These are phyloP conservation scores for Botryosphaeria dothidea DNA, from an alignment of 2,329 filamentous ascomycete genomes.

Conservation along the genomic window DNA sequence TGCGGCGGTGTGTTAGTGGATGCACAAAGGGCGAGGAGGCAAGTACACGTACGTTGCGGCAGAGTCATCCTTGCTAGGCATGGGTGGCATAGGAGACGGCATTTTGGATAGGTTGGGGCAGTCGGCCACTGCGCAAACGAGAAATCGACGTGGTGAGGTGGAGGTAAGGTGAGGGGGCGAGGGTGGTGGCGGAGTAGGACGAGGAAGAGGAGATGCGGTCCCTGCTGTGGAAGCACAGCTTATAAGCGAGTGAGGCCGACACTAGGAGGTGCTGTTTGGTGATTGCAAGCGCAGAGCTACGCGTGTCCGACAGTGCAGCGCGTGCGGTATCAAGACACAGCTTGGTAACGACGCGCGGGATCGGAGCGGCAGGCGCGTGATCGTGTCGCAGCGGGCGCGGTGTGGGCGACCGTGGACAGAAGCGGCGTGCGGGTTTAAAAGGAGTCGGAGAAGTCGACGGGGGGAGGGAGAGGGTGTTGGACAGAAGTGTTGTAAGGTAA, in stretches of 20 bases:
- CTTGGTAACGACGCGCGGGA: neutral
- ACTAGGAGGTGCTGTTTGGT: neutral
- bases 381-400: neutral
- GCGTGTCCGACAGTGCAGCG: conserved; percentile 6
- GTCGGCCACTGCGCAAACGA: neutral
- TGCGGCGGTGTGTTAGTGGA: conserved; percentile 36
- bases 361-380: neutral
- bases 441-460: neutral
- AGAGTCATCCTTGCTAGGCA: conserved; percentile 60
- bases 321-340: neutral
- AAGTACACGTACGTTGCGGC: conserved; percentile 58
- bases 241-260: neutral
- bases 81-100: conserved; percentile 37
- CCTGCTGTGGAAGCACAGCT: neutral
- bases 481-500: neutral
- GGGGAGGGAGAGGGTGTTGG: neutral
- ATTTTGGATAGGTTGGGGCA: conserved; percentile 1
- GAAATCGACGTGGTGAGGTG: neutral
- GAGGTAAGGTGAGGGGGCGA: neutral
- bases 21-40: neutral
- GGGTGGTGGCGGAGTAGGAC: neutral
- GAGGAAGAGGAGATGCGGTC: neutral
- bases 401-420: neutral
- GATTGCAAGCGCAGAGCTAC: conserved; percentile 6
- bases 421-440: neutral